Percentiles rank a stretch among this genome's conserved stretches.
Evolutionary conservation across 495 filamentous ascomycete species (phyloP).

Genomic region (Sphaerosporella brunnea): DNA sequence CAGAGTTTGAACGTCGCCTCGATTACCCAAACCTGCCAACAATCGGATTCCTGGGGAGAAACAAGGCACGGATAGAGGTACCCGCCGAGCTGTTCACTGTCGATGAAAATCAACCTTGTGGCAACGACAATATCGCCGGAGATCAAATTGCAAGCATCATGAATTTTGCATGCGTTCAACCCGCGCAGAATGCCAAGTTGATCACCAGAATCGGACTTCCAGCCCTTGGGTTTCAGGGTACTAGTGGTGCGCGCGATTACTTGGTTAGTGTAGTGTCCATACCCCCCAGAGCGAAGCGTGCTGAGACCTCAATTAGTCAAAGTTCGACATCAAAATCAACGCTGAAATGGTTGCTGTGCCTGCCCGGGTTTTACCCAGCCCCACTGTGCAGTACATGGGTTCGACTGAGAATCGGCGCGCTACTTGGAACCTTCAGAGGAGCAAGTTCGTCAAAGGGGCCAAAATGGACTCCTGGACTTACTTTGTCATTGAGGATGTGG

Average conservation of each 20-base stretch:
- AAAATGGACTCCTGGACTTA: background rate
- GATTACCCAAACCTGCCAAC: constrained; percentile 36
- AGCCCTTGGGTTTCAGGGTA: constrained; percentile 37
- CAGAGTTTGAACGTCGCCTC: constrained; percentile 8
- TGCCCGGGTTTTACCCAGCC: constrained; percentile 16
- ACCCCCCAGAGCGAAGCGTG: background rate
- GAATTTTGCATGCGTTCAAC: constrained; percentile 12
- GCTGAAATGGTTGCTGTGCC: constrained; percentile 21
- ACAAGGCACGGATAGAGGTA: constrained; percentile 39
- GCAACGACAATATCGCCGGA: constrained; percentile 15
- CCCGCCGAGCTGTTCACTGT: constrained; percentile 21
- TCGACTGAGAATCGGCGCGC: constrained; percentile 1
- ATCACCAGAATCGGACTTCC: constrained; percentile 19
- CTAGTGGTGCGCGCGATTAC: constrained; percentile 35
- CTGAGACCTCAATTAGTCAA: constrained; percentile 11
- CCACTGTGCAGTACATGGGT: constrained; percentile 11
- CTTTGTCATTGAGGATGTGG: background rate
- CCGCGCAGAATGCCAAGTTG: constrained; percentile 16
- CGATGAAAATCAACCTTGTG: constrained; percentile 13
- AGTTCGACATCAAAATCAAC: constrained; percentile 18
- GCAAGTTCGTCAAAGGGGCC: constrained; percentile 13
- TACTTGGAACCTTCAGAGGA: constrained; percentile 18
- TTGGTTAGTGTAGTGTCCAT: constrained; percentile 26
- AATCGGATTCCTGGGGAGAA: constrained; percentile 40
- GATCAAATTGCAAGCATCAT: constrained; percentile 23